Evolutionary conservation across 1,139 yeast species (phyloP), one percentile per base, ranked within the genome.

Genomic region (Pichia terricola): DNA sequence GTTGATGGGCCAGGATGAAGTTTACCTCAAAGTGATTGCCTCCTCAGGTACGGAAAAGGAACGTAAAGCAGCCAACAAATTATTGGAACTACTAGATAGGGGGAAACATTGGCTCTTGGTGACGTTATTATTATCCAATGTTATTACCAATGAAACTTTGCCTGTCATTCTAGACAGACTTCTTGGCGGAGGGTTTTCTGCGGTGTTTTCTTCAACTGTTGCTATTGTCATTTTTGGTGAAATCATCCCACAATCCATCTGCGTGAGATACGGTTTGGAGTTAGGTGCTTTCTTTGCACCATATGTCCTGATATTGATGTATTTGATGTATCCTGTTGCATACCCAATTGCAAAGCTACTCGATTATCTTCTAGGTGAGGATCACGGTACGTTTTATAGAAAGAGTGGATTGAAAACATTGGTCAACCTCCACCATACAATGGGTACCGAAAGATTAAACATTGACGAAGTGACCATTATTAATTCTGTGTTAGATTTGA

Each of bases 71-170:
- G 94, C 97, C n/a, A 64, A 68, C 31, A 81, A 76, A 53, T 97
- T 91, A 39, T 72, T 91, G 45, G 61, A 68, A 30, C 69, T 91
- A 53, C 75, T 89, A 45, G 77, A 83, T 43, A 71, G 80, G 48
- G 97, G 97, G 46, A 91, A 91, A 61, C 98, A 91, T 65, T 89
- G 97, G 96, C 91, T 91, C n/a, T 72, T 91, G 45, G 97, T 91
- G 32, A 91, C 98, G 0, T 66, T 91, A 48, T 72, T 91, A 50
- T 68, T 89, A 38, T 77, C 82, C 27, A 91, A 91, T 59, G 97
- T 91, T 42, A 86, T 91, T 60, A 91, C 97, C 41, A 91, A 91
- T 63, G 98, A 91, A 63, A 82, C 96, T 1, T 72, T 91, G 49
- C 98, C 98, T 2, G 91, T 91, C 56, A 95, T 91, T 22, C 73